Conservation (phyloP, 306 rosid species). For the Notholithocarpus densiflorus region DNA sequence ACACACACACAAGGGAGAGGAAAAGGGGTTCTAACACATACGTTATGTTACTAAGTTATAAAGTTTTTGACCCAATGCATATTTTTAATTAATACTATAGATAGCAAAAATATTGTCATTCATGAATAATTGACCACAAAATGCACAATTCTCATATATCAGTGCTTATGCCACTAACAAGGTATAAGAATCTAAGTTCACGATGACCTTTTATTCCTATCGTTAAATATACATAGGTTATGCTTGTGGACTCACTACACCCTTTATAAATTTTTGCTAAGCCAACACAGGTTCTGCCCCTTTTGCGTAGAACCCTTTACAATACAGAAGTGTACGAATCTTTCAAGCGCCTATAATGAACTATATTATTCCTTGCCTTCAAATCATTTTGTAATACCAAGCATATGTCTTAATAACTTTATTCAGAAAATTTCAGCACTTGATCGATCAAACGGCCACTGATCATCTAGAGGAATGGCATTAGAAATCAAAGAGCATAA, state of each 20-base stretch:
- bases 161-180: not conserved
- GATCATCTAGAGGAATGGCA: not conserved
- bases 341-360: not conserved
- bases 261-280: no score
- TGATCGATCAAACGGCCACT: not conserved
- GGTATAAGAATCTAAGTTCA: not conserved
- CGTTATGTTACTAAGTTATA: no score
- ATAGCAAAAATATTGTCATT: not conserved
- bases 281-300: not conserved
- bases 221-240: not conserved
- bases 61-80: no score
- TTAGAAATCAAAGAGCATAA: not conserved
- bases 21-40: no score
- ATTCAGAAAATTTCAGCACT: not conserved
- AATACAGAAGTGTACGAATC: not conserved
- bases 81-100: not conserved
- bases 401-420: not conserved
- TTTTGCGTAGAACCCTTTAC: not conserved
- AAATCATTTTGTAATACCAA: no score
- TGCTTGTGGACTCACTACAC: no score
- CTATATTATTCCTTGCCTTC: not conserved
- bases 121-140: not conserved
- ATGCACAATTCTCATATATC: not conserved
- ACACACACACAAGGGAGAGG: no score
- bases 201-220: not conserved